Evolutionary conservation across 2,329 filamentous ascomycete genomes (phyloP).

Genomic region (Paracorniculantispora psalliotae): DNA sequence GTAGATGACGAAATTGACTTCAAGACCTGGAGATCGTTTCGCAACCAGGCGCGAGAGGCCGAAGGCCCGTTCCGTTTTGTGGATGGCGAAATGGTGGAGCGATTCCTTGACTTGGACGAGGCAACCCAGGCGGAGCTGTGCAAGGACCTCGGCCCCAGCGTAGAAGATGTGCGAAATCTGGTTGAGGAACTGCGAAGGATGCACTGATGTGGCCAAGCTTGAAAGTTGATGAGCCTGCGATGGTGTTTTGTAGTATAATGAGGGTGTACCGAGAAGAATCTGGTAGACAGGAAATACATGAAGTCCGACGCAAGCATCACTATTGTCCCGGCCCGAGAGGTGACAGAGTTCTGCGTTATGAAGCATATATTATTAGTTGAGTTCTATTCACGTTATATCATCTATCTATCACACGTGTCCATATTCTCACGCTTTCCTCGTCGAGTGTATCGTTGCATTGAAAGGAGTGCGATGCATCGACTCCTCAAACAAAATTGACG

Average conservation of each 20-base stretch:
- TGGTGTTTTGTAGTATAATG: not conserved
- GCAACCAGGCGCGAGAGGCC: conserved; percentile 65
- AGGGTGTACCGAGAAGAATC: not conserved
- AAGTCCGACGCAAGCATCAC: no score
- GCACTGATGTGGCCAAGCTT: conserved; percentile 46
- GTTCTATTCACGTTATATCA: no score
- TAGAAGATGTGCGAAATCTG: conserved; percentile 58
- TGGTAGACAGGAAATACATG: no score
- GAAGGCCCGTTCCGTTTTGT: conserved; percentile 82
- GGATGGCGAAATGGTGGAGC: conserved; percentile 85
- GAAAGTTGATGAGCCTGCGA: not conserved
- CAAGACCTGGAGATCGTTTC: conserved; percentile 75
- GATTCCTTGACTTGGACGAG: conserved; percentile 69
- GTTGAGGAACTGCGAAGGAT: conserved; percentile 59
- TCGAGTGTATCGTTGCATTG: not conserved
- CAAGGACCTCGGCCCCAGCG: conserved; percentile 52
- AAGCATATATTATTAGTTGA: no score
- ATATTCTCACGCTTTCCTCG: no score
- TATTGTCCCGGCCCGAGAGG: no score
- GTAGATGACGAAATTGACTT: conserved; percentile 73
- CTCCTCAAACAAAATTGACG: not conserved
- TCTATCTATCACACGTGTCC: no score
- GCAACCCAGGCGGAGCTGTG: conserved; percentile 49
- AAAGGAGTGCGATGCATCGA: not conserved
- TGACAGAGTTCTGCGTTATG: no score